phyloP scores from a whole-genome alignment of 768 basidiomycete species.

The Mycena vulgaris region DNA sequence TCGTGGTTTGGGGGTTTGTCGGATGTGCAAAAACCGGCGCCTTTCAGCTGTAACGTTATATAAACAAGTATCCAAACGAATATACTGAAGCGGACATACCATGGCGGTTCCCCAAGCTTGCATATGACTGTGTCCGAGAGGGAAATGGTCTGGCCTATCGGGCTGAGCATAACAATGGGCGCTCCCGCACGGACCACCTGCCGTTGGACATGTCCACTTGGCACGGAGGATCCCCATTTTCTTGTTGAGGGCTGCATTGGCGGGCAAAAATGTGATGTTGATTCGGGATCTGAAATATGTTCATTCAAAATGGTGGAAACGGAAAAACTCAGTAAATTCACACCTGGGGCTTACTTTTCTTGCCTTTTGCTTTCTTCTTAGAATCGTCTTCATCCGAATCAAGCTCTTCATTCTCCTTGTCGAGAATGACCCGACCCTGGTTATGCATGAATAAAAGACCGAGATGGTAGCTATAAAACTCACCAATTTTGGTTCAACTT shows the following conservation, averaged over 20 bases:
- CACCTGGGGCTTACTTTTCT: not conserved
- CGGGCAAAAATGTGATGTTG: not conserved
- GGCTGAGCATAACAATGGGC: not conserved
- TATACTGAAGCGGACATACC: not conserved
- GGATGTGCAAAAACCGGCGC: not conserved
- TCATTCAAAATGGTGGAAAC: no score
- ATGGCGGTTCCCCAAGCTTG: not conserved
- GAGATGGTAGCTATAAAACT: not conserved
- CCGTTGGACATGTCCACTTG: not conserved
- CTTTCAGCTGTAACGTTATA: not conserved
- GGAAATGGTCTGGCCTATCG: not conserved
- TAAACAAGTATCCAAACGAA: no score
- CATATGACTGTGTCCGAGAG: not conserved
- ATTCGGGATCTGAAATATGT: not conserved
- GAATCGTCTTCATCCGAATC: not conserved
- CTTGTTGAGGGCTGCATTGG: not conserved
- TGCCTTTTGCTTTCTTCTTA: not conserved
- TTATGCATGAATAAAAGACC: no score
- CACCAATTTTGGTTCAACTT: not conserved
- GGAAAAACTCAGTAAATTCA: not conserved
- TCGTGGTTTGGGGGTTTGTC: constrained; percentile 1
- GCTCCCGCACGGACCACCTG: not conserved
- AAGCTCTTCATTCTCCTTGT: not conserved
- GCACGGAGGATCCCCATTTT: not conserved
- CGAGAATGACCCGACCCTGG: no score